Evolutionary conservation across 768 basidiomycete genomes (phyloP).

Genomic region (Agrocybe pediades): DNA sequence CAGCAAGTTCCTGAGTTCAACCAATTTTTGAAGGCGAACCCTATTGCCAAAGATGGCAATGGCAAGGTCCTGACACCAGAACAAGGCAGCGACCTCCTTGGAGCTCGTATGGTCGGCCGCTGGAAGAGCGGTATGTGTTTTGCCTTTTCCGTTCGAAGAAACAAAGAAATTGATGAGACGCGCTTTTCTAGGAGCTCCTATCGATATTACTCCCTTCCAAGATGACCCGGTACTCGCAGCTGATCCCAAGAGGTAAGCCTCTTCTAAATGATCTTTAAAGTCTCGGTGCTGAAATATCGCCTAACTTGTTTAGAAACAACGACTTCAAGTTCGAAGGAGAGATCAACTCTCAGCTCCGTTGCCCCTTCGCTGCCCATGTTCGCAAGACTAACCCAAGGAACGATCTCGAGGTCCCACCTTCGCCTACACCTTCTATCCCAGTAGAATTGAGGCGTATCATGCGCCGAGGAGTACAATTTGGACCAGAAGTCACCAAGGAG

Average conservation of each 20-base stretch:
- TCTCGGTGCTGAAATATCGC: no score
- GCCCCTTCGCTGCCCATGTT: constrained; percentile 51
- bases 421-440: constrained; percentile 14
- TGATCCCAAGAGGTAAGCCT: constrained; percentile 34
- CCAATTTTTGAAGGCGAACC: constrained; percentile 42
- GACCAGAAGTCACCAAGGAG: constrained; percentile 45
- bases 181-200: constrained; percentile 43
- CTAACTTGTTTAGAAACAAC: constrained; percentile 47
- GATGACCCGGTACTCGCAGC: constrained; percentile 39
- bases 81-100: constrained; percentile 50
- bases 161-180: neutral
- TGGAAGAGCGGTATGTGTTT: constrained; percentile 53
- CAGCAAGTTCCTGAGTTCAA: constrained; percentile 57
- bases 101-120: constrained; percentile 53
- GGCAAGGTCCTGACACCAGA: constrained; percentile 28
- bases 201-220: constrained; percentile 43
- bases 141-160: neutral
- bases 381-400: constrained; percentile 50
- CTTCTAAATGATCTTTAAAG: neutral
- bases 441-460: constrained; percentile 40
- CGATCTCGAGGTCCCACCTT: constrained; percentile 33
- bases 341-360: constrained; percentile 34
- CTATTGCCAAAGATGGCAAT: constrained; percentile 33
- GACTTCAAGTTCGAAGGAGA: constrained; percentile 42
- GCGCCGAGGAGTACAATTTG: constrained; percentile 52